phyloP scores from a whole-genome alignment of 2,329 filamentous ascomycete species.

The Penicillium sp. region DNA sequence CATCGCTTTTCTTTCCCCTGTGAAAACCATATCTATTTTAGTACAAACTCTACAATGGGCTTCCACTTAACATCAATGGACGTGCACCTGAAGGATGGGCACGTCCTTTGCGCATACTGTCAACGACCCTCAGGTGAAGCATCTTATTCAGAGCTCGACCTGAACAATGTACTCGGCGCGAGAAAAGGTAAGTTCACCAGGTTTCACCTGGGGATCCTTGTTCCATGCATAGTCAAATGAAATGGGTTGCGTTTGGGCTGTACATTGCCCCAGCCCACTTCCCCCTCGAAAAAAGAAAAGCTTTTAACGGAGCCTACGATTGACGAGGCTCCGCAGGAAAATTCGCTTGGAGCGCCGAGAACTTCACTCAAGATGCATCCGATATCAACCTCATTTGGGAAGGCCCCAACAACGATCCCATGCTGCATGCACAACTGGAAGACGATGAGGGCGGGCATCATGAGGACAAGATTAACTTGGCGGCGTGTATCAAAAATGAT shows the following conservation, averaged over 20 bases:
- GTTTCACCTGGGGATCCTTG: neutral
- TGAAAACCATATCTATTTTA: neutral
- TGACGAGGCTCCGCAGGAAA: constrained; percentile 14
- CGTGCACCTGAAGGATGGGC: constrained; percentile 23
- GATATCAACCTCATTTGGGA: constrained; percentile 21
- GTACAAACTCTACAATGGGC: constrained; percentile 14
- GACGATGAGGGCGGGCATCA: constrained; percentile 15
- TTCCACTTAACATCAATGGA: constrained; percentile 26
- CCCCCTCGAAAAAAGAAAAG: neutral
- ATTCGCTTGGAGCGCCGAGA: constrained; percentile 21
- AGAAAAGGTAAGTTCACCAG: constrained; percentile 19
- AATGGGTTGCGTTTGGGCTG: neutral
- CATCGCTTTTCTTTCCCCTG: neutral
- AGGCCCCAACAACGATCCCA: constrained; percentile 19
- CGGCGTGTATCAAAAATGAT: constrained; percentile 27
- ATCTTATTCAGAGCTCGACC: constrained; percentile 25
- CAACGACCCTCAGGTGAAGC: constrained; percentile 18
- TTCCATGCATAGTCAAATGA: neutral
- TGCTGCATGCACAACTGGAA: constrained; percentile 19
- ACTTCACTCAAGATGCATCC: constrained; percentile 15
- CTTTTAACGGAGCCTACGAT: neutral
- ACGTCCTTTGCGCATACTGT: constrained; percentile 27
- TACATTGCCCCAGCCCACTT: neutral
- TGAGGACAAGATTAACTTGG: constrained; percentile 21
- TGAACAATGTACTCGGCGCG: constrained; percentile 20